Evolutionary conservation across 306 rosid genomes (phyloP).

Genomic region (Castanea mollissima): DNA sequence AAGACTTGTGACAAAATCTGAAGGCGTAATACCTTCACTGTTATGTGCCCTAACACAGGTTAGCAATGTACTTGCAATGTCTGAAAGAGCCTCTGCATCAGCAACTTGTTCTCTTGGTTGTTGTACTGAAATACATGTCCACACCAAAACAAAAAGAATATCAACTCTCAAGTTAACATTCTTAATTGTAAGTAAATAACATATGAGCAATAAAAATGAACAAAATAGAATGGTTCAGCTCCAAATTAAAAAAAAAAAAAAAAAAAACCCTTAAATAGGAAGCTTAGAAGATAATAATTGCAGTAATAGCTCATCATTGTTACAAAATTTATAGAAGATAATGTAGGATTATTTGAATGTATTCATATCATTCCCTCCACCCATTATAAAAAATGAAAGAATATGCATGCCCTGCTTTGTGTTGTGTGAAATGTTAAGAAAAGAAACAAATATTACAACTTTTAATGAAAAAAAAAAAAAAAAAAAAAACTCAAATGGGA

Average conservation of each 20-base stretch:
- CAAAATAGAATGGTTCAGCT: background rate
- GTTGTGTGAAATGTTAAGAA: too few relatives aligned
- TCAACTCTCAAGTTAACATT: background rate
- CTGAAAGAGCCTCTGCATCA: background rate
- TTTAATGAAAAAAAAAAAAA: too few relatives aligned
- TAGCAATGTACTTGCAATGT: background rate
- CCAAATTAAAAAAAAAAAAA: background rate
- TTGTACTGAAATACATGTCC: background rate
- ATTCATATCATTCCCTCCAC: too few relatives aligned
- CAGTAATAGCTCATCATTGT: too few relatives aligned
- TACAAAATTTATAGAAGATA: too few relatives aligned
- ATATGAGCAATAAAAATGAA: background rate
- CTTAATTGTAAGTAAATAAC: background rate
- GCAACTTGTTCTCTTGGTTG: constrained; percentile 2
- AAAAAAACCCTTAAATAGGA: background rate
- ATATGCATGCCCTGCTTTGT: too few relatives aligned
- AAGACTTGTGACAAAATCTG: background rate
- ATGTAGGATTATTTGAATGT: too few relatives aligned
- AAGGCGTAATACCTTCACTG: background rate
- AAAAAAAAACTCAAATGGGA: too few relatives aligned
- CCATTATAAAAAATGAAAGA: too few relatives aligned
- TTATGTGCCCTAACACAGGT: background rate
- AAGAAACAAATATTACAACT: too few relatives aligned
- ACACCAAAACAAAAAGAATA: background rate
- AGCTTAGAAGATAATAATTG: too few relatives aligned